A percentile compares a stretch with the other conserved stretches of the same genome.
These are phyloP conservation scores for Boechera divaricarpa DNA, from an alignment of 345 rosid species.

Conservation along the genomic window DNA sequence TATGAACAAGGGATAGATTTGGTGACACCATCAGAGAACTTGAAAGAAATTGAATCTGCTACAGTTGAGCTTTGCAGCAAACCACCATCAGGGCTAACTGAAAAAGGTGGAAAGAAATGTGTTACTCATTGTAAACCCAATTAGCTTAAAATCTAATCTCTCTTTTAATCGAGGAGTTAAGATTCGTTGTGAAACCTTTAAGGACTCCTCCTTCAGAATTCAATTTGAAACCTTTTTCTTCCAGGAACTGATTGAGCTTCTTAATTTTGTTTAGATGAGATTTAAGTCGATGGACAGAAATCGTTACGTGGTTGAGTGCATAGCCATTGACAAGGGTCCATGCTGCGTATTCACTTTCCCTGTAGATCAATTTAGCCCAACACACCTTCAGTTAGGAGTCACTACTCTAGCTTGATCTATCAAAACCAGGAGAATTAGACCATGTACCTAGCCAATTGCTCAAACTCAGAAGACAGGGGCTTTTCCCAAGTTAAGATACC, in stretches of 20 bases:
- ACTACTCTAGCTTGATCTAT: not conserved
- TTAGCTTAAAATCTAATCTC: not conserved
- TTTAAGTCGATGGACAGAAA: slow-evolving; percentile 78
- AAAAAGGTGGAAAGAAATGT: not conserved
- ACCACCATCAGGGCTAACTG: slow-evolving; percentile 97
- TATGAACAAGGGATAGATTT: slow-evolving; percentile 89
- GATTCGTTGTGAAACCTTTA: slow-evolving; percentile 58
- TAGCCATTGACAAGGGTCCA: slow-evolving; percentile 98
- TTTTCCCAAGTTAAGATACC: slow-evolving; percentile 84
- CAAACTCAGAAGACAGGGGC: slow-evolving; percentile 76
- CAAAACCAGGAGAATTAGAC: slow-evolving; percentile 7
- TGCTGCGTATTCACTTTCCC: slow-evolving; percentile 98
- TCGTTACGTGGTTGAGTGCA: slow-evolving; percentile 91
- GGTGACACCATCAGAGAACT: slow-evolving; percentile 67
- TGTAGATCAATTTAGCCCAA: slow-evolving; percentile 34
- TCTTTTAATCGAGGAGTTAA: not conserved
- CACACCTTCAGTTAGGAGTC: slow-evolving; percentile 13
- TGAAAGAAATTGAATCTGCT: slow-evolving; percentile 72
- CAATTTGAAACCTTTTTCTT: slow-evolving; percentile 70
- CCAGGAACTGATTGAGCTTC: slow-evolving; percentile 68
- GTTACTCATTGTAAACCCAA: not conserved
- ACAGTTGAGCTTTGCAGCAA: slow-evolving; percentile 93
- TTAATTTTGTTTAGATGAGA: slow-evolving; percentile 67
- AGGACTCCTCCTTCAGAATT: slow-evolving; percentile 91
- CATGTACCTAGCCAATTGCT: slow-evolving; percentile 74